Evolutionary conservation across 495 filamentous ascomycete genomes (phyloP).

Genomic region (Tirmania nivea): DNA sequence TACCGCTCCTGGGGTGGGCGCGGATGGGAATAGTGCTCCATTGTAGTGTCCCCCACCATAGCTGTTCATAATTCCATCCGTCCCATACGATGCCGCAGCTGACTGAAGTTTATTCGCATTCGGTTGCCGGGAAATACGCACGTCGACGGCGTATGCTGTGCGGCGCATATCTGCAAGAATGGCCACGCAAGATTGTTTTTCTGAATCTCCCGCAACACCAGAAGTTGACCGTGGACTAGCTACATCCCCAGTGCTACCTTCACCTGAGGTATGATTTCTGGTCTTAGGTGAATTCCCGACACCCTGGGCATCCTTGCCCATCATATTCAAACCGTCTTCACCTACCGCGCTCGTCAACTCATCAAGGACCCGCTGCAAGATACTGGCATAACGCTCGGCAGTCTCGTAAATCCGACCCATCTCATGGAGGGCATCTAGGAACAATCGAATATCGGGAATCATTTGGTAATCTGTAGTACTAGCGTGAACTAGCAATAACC

Average conservation of each 20-base stretch:
- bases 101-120: not conserved
- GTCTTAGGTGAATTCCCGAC: not conserved
- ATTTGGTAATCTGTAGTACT: slow-evolving; percentile 67
- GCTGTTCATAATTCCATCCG: no score
- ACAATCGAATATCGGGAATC: slow-evolving; percentile 50
- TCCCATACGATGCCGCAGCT: no score
- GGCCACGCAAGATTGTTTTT: slow-evolving; percentile 40
- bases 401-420: slow-evolving; percentile 72
- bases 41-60: no score
- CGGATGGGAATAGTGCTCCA: no score
- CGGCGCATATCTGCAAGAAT: slow-evolving; percentile 79
- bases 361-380: slow-evolving; percentile 62
- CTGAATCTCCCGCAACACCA: slow-evolving; percentile 1
- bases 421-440: slow-evolving; percentile 56
- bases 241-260: no score
- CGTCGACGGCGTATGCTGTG: slow-evolving; percentile 67
- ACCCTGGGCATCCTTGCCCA: not conserved
- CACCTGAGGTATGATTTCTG: no score
- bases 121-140: slow-evolving; percentile 55
- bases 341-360: slow-evolving; percentile 41
- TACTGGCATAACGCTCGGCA: slow-evolving; percentile 56
- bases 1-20: no score
- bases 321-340: slow-evolving; percentile 36
- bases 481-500: slow-evolving; percentile 64
- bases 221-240: no score